These are phyloP conservation scores for Geranium incanum DNA, from an alignment of 441 rosid species.

Conservation along the genomic window DNA sequence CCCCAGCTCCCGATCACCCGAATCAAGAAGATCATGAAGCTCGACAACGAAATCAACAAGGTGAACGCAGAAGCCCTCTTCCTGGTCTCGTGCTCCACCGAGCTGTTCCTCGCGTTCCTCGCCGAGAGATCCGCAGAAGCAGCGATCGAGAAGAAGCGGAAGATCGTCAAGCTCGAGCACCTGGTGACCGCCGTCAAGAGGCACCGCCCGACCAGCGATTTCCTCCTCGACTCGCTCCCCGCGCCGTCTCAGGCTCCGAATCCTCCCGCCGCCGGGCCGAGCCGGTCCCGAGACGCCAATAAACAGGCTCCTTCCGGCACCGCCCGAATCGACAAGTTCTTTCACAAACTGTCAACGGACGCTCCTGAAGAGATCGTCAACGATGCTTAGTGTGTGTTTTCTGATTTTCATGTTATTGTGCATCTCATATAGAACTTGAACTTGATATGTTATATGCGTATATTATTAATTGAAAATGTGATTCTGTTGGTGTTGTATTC, in stretches of 20 bases:
- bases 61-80: slow-evolving; percentile 64
- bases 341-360: slow-evolving; percentile 32
- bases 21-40: slow-evolving; percentile 69
- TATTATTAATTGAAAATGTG: slow-evolving; percentile 2
- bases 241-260: slow-evolving; percentile 34
- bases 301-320: slow-evolving; percentile 41
- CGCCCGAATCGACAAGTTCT: slow-evolving; percentile 60
- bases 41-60: slow-evolving; percentile 74
- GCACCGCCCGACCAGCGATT: slow-evolving; percentile 76
- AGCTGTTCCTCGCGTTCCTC: slow-evolving; percentile 57
- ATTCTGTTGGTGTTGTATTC: not conserved
- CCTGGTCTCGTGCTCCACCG: slow-evolving; percentile 45
- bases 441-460: not conserved
- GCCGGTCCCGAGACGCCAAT: slow-evolving; percentile 22
- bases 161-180: slow-evolving; percentile 57
- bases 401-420: not conserved
- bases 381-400: slow-evolving; percentile 21
- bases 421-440: not conserved
- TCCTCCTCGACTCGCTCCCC: slow-evolving; percentile 83
- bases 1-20: slow-evolving; percentile 59
- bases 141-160: slow-evolving; percentile 64
- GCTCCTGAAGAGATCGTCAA: slow-evolving; percentile 30
- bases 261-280: slow-evolving; percentile 19
- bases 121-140: slow-evolving; percentile 58
- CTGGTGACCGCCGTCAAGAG: slow-evolving; percentile 58